These are phyloP conservation scores for Oryza glumipatula DNA, from an alignment of 176 grass and related monocot genomes.

Conservation along the genomic window DNA sequence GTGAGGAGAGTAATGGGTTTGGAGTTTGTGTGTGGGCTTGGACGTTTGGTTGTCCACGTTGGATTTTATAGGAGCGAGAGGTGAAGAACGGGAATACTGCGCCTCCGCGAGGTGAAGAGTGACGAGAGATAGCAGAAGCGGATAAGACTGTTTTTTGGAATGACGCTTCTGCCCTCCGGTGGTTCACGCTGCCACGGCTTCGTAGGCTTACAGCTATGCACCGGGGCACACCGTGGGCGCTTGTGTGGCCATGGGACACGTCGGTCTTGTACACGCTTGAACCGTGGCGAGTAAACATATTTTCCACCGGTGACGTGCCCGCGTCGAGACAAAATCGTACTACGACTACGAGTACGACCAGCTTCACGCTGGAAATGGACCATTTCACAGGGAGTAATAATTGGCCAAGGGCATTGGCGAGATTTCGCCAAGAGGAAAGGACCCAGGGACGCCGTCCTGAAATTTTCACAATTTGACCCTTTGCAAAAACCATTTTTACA, in stretches of 20 bases:
- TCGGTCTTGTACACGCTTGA: not conserved
- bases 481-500: too few relatives aligned
- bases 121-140: not conserved
- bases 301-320: too few relatives aligned
- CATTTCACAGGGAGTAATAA: conserved; percentile 5
- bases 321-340: not conserved
- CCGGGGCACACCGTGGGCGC: not conserved
- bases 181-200: not conserved
- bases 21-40: conserved; percentile 19
- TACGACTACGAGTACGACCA: not conserved
- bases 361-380: not conserved
- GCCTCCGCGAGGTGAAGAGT: not conserved
- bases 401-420: conserved; percentile 16
- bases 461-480: too few relatives aligned
- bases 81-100: not conserved
- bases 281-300: not conserved
- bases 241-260: not conserved
- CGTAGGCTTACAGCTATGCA: not conserved
- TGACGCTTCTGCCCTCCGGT: conserved; percentile 43
- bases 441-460: conserved; percentile 9
- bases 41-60: not conserved
- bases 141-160: conserved; percentile 48
- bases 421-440: not conserved
- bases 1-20: conserved; percentile 40
- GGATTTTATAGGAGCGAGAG: conserved; percentile 56